These are phyloP conservation scores for Termitomyces sp. DNA, from an alignment of 768 basidiomycete genomes.

Conservation along the genomic window DNA sequence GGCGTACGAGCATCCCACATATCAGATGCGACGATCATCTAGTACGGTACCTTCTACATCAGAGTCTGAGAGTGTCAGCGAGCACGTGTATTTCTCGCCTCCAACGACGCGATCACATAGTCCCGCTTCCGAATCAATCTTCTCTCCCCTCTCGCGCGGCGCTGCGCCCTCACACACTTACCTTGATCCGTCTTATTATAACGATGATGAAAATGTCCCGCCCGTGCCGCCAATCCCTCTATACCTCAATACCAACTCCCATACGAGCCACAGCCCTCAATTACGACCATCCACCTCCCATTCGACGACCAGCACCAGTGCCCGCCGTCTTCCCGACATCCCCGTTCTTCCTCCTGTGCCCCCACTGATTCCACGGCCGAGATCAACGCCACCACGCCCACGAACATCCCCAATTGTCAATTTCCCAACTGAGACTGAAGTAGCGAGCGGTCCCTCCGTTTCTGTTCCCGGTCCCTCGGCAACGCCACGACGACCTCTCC, in stretches of 20 bases:
- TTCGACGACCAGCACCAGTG: conserved; percentile 8
- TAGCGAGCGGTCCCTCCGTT: background rate
- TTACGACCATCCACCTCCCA: conserved; percentile 16
- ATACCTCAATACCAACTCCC: conserved; percentile 21
- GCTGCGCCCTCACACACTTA: conserved; percentile 46
- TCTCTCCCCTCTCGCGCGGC: conserved; percentile 38
- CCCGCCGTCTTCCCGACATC: conserved; percentile 22
- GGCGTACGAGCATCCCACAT: conserved; percentile 40
- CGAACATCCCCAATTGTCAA: conserved; percentile 12
- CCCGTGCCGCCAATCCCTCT: conserved; percentile 39
- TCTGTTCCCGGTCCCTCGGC: background rate
- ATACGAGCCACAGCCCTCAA: conserved; percentile 4
- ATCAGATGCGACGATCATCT: conserved; percentile 33
- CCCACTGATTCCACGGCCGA: conserved; percentile 18
- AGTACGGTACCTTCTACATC: conserved; percentile 27
- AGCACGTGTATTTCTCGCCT: conserved; percentile 28
- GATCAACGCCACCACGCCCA: conserved; percentile 25
- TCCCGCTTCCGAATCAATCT: conserved; percentile 49
- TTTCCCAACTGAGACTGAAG: background rate
- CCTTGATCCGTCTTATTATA: conserved; percentile 41
- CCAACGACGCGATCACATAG: conserved; percentile 32
- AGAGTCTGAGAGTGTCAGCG: conserved; percentile 32
- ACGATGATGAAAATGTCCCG: conserved; percentile 26
- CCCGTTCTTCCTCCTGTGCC: conserved; percentile 19
- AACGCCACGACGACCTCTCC: conserved; percentile 10